These are phyloP conservation scores for Euphorbia lathyris DNA, from an alignment of 345 rosid species.

Conservation along the genomic window DNA sequence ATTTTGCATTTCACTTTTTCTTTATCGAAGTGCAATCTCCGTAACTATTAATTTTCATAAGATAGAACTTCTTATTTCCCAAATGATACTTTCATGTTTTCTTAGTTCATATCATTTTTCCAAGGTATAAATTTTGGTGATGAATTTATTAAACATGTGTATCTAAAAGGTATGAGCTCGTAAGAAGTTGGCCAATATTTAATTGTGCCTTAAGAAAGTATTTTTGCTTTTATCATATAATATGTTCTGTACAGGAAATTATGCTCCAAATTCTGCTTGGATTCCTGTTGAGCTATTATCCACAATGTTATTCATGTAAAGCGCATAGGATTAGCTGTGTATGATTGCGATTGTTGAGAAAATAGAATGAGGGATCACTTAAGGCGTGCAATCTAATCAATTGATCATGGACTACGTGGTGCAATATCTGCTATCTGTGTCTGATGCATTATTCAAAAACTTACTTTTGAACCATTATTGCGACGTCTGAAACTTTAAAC, in stretches of 20 bases:
- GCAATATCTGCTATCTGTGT: background rate
- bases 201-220: background rate
- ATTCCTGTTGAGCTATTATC: background rate
- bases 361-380: background rate
- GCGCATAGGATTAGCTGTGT: background rate
- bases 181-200: background rate
- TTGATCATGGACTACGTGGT: background rate
- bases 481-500: slow-evolving; percentile 11
- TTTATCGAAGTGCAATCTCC: background rate
- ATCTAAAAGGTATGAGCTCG: background rate
- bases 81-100: background rate
- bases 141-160: background rate
- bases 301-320: background rate
- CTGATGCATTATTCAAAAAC: background rate
- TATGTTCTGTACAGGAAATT: background rate
- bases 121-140: background rate
- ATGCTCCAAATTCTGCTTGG: background rate
- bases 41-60: background rate
- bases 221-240: background rate
- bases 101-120: background rate
- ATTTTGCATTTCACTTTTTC: background rate
- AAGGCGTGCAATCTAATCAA: background rate
- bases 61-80: background rate
- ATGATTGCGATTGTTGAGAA: background rate
- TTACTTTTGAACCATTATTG: slow-evolving; percentile 5